Conservation (phyloP, 768 basidiomycete genomes). For the Boletellus ananas region DNA sequence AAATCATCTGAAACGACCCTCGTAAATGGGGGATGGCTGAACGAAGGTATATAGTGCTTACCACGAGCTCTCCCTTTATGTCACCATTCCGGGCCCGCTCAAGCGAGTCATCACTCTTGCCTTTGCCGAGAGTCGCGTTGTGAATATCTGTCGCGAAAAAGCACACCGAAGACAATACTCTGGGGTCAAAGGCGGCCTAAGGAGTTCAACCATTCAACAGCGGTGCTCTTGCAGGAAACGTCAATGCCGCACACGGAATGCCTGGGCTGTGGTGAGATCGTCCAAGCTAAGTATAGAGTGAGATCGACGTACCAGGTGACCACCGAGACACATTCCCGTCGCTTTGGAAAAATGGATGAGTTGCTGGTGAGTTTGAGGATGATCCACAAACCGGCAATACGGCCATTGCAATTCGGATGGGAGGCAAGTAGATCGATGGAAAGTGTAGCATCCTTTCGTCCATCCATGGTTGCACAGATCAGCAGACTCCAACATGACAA, state of each 20-base stretch:
- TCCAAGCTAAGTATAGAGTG: not conserved
- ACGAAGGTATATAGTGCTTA: slow-evolving; percentile 34
- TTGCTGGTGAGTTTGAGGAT: not conserved
- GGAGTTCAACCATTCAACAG: not conserved
- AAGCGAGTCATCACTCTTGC: slow-evolving; percentile 81
- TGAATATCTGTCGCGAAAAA: slow-evolving; percentile 97
- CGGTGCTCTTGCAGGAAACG: not conserved
- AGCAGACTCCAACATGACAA: not conserved
- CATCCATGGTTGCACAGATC: not conserved
- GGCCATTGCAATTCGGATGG: slow-evolving; percentile 82
- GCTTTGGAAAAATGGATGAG: slow-evolving; percentile 37
- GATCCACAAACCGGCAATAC: slow-evolving; percentile 65
- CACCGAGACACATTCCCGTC: slow-evolving; percentile 90
- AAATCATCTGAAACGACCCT: slow-evolving; percentile 70
- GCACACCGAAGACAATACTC: slow-evolving; percentile 82
- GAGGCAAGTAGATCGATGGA: slow-evolving; percentile 71
- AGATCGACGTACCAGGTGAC: slow-evolving; percentile 62
- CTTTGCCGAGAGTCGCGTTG: slow-evolving; percentile 78
- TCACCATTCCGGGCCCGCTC: slow-evolving; percentile 70
- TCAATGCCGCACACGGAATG: slow-evolving; percentile 43
- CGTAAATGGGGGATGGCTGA: not conserved
- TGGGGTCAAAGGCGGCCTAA: slow-evolving; percentile 84
- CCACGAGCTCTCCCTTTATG: slow-evolving; percentile 83
- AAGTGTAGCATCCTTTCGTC: slow-evolving; percentile 67
- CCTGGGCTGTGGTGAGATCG: slow-evolving; percentile 29